phyloP scores from a whole-genome alignment of 2,329 filamentous ascomycete genomes.

The Phoma sp. region DNA sequence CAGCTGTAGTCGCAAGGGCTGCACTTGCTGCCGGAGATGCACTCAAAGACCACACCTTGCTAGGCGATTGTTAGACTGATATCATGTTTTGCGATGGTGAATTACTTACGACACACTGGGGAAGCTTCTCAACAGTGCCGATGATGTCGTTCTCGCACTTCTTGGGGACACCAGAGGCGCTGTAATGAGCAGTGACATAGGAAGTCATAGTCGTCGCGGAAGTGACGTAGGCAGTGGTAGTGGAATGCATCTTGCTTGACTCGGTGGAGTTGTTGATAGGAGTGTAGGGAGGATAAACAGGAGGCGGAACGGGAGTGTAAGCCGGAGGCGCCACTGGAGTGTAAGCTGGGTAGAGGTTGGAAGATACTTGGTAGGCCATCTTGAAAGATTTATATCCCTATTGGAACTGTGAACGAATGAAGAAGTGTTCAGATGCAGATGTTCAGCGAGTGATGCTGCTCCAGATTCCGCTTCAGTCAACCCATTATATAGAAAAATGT shows the following conservation, averaged over 20 bases:
- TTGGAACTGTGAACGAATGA: constrained; percentile 16
- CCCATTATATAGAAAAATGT: constrained; percentile 15
- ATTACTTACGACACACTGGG: constrained; percentile 4
- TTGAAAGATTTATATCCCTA: constrained; percentile 7
- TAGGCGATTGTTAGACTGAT: constrained; percentile 3
- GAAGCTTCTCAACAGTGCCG: constrained; percentile 10
- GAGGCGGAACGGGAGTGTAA: neutral
- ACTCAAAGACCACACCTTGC: constrained; percentile 18
- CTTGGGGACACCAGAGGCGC: constrained; percentile 2
- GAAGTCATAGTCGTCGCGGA: constrained; percentile 13
- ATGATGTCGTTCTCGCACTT: constrained; percentile 14
- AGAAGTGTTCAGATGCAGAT: constrained; percentile 6
- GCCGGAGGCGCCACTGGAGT: constrained; percentile 9
- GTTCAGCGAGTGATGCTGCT: constrained; percentile 12
- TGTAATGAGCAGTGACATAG: constrained; percentile 15
- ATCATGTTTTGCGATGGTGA: neutral
- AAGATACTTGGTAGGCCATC: constrained; percentile 18
- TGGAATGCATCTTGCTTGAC: constrained; percentile 8
- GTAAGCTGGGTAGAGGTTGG: constrained; percentile 13
- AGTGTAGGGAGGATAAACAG: neutral
- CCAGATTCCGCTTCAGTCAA: constrained; percentile 1
- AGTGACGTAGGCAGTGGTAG: constrained; percentile 15
- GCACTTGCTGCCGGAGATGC: constrained; percentile 15
- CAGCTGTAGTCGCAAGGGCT: constrained; percentile 7
- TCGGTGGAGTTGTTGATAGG: neutral